Evolutionary conservation across 2,329 filamentous ascomycete genomes (phyloP).

Genomic region (Cladorrhinum sp.): DNA sequence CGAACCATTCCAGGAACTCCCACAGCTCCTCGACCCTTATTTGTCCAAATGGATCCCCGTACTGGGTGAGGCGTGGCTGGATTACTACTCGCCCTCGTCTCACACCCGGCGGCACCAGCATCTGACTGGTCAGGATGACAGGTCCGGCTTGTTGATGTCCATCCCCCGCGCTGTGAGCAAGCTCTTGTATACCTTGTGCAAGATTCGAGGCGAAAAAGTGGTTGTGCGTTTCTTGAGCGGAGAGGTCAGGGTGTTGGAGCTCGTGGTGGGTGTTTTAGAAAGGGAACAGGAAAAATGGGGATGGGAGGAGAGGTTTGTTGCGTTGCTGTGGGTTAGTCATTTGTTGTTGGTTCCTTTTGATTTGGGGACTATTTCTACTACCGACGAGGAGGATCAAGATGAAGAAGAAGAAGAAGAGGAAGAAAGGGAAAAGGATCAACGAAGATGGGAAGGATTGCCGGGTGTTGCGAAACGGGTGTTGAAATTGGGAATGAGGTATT

Average conservation of each 20-base stretch:
- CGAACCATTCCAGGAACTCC: conserved; percentile 91
- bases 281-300: conserved; percentile 42
- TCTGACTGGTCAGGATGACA: not conserved
- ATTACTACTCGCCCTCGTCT: conserved; percentile 52
- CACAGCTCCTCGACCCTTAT: conserved; percentile 85
- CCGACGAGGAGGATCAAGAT: conserved; percentile 46
- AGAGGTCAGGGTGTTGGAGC: conserved; percentile 80
- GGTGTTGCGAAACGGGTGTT: conserved; percentile 68
- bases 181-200: conserved; percentile 87
- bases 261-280: conserved; percentile 73
- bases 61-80: conserved; percentile 73
- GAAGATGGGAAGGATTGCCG: conserved; percentile 57
- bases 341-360: conserved; percentile 86
- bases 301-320: conserved; percentile 88
- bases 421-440: not conserved
- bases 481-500: conserved; percentile 66
- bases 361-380: conserved; percentile 75
- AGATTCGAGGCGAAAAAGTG: conserved; percentile 90
- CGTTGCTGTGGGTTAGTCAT: conserved; percentile 84
- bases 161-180: conserved; percentile 70
- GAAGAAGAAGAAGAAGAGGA: conserved; percentile 43
- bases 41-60: conserved; percentile 71
- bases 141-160: conserved; percentile 45
- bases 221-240: conserved; percentile 88
- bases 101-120: conserved; percentile 8